Evolutionary conservation across 345 rosid species (phyloP), one percentile per base, ranked within the genome.

Genomic region (Populus davidiana): DNA sequence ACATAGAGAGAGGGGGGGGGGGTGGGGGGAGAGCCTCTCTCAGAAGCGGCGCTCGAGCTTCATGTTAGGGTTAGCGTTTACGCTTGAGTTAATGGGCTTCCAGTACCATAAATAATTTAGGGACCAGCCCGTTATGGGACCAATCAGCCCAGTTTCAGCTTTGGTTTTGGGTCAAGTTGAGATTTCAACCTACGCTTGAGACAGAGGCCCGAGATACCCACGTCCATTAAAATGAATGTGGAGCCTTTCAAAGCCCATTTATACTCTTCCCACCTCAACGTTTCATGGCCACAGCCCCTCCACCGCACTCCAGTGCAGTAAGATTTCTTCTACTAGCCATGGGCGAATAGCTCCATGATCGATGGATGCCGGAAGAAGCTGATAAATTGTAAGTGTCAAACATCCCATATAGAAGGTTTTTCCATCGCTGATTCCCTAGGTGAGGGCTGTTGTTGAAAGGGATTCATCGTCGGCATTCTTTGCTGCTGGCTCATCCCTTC

Each of bases 341-440:
- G 59, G 59, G 59, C 52, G 52, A 49, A 49, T 47, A 49, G 52
- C 20, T 14, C 52, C 20, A 49, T 16, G 52, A 49, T 27, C 1
- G 27, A 27, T 49, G 52, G 52, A 14, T 49, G 17, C 52, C 52
- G 20, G 16, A 16, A 49, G 52, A 49, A 49, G 52, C 59, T 52
- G 5, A 52, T 6, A 35, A 4, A 13, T 52, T 49, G 0, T 2
- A 33, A 61, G 18, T 47, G 72, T 87, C 83, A 91, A 72, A 84
- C 84, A 74, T 89, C 95, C 91, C 95, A 91, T 10, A 83, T 81
- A 36, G 59, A 52, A 20, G 84, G 82, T 65, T 89, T 88, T 36
- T 88, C 93, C 72, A 86, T 64, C 2, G 78, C 80, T 18, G 94
- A 76, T 27, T 86, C 87, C 70, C 86, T 86, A 65, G 85, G 80